These are phyloP conservation scores for Picochlorum sp. DNA, from an alignment of 139 green algal genomes.

Conservation along the genomic window DNA sequence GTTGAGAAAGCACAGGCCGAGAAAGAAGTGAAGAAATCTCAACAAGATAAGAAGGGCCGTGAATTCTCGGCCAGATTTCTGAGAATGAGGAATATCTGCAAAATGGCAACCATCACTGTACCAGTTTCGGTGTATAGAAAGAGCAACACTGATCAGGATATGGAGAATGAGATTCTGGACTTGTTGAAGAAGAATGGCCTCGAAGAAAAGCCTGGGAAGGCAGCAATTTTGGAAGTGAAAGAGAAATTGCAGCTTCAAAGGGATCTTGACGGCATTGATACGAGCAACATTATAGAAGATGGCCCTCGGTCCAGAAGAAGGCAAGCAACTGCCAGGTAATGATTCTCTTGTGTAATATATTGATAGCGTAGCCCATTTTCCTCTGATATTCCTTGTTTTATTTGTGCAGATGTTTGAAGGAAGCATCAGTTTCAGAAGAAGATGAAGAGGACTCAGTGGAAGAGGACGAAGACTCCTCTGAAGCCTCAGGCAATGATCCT, in stretches of 20 bases:
- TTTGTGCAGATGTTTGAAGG: too few species aligned
- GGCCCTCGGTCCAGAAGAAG: slow-evolving; percentile 29
- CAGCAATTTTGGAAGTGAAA: slow-evolving; percentile 21
- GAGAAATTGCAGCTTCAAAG: slow-evolving; percentile 34
- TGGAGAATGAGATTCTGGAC: slow-evolving; percentile 17
- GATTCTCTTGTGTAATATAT: background rate
- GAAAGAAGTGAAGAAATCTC: background rate
- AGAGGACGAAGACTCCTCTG: too few species aligned
- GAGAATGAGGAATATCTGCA: slow-evolving; percentile 15
- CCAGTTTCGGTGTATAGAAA: slow-evolving; percentile 23
- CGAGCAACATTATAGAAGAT: slow-evolving; percentile 57
- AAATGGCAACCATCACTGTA: slow-evolving; percentile 24
- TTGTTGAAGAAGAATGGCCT: slow-evolving; percentile 31
- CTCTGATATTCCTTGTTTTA: too few species aligned
- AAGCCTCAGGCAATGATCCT: too few species aligned
- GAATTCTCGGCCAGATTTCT: background rate
- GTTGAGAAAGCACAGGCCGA: background rate
- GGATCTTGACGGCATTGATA: slow-evolving; percentile 70
- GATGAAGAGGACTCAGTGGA: too few species aligned
- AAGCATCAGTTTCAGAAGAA: too few species aligned
- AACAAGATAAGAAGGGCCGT: slow-evolving; percentile 11
- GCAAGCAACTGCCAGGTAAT: slow-evolving; percentile 18
- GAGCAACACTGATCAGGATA: slow-evolving; percentile 14
- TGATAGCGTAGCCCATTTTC: background rate
- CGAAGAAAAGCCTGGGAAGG: slow-evolving; percentile 5